Evolutionary conservation across 73 alveolate genomes (phyloP).

Genomic region (Tetrahymena elliotti): DNA sequence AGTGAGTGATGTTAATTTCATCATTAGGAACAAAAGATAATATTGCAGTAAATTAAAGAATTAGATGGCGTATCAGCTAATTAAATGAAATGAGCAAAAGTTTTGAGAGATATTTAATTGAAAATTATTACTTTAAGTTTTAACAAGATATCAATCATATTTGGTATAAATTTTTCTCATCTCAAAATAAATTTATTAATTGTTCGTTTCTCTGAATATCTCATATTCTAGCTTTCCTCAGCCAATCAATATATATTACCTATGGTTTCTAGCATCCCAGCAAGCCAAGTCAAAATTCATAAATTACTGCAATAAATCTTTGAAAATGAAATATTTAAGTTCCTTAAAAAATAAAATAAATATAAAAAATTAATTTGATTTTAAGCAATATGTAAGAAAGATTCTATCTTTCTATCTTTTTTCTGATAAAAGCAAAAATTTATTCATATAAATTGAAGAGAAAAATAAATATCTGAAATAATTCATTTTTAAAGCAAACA

Average conservation of each 20-base stretch:
- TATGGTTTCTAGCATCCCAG: too few species aligned
- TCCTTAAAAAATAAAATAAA: neutral
- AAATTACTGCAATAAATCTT: neutral
- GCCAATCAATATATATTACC: too few species aligned
- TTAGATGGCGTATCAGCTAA: neutral
- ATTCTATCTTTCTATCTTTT: neutral
- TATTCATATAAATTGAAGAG: neutral
- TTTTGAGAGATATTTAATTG: too few species aligned
- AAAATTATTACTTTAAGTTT: too few species aligned
- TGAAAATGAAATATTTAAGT: neutral
- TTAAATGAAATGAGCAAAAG: neutral
- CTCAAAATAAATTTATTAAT: neutral
- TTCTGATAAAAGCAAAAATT: neutral
- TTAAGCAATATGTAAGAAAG: neutral
- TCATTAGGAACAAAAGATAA: neutral
- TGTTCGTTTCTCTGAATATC: neutral
- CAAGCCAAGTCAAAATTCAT: too few species aligned
- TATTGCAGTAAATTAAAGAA: neutral
- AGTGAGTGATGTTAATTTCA: neutral
- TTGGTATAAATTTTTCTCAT: neutral
- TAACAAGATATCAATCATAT: too few species aligned
- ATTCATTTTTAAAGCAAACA: too few species aligned
- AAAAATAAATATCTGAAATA: constrained; percentile 44
- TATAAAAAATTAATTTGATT: too few species aligned
- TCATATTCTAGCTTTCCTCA: neutral